Conservation (phyloP, 2,329 filamentous ascomycete genomes). For the Ophiostoma montium region DNA sequence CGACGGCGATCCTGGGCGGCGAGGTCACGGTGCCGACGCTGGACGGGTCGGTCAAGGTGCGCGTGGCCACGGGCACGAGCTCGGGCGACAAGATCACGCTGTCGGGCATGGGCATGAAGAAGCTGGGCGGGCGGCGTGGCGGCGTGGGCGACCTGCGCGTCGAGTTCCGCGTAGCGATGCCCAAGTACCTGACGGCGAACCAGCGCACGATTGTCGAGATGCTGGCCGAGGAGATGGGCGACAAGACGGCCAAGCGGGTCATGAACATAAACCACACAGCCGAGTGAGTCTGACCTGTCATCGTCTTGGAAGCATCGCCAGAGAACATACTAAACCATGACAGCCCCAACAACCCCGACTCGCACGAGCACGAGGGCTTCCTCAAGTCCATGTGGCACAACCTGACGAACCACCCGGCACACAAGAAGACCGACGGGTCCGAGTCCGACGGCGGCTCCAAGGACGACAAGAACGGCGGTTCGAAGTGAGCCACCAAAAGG, state of each 20-base stretch:
- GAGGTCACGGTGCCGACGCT: conserved; percentile 83
- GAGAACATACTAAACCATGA: conserved; percentile 16
- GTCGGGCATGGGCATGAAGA: conserved; percentile 86
- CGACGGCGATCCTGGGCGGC: conserved; percentile 82
- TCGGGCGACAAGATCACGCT: conserved; percentile 88
- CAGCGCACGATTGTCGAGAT: conserved; percentile 90
- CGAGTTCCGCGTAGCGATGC: conserved; percentile 91
- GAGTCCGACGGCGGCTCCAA: neutral
- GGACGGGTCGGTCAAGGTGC: conserved; percentile 79
- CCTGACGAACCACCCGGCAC: conserved; percentile 60
- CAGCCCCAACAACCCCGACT: conserved; percentile 21
- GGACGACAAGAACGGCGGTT: conserved; percentile 5
- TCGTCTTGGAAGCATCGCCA: neutral
- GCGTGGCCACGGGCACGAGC: conserved; percentile 78
- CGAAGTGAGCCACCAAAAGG: neutral
- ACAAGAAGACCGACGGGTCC: conserved; percentile 23
- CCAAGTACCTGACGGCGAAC: conserved; percentile 82
- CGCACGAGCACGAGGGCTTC: conserved; percentile 75
- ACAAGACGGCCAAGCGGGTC: conserved; percentile 78
- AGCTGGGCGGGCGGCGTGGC: conserved; percentile 54
- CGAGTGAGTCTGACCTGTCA: too few species aligned
- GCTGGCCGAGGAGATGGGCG: conserved; percentile 89
- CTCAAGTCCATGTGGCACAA: conserved; percentile 89
- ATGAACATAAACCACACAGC: conserved; percentile 56
- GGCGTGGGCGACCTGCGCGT: conserved; percentile 73